Conservation (phyloP, 2,329 filamentous ascomycete species). For the Pseudogymnoascus sp. region DNA sequence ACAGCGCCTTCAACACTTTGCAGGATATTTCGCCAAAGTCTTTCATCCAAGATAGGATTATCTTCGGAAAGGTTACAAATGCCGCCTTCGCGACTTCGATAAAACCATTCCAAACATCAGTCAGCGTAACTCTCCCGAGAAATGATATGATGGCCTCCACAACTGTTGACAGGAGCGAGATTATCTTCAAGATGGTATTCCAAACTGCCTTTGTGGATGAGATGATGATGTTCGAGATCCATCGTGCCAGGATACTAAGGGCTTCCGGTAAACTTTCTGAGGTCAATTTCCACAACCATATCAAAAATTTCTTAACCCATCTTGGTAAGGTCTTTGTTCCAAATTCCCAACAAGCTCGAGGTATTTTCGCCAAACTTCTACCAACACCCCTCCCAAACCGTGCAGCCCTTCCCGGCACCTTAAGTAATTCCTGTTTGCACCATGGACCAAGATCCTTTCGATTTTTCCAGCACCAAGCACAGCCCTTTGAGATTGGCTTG, state of each 20-base stretch:
- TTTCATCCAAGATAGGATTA: slow-evolving; percentile 23
- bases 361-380: slow-evolving; percentile 19
- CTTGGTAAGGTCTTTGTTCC: slow-evolving; percentile 18
- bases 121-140: slow-evolving; percentile 31
- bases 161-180: slow-evolving; percentile 33
- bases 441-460: slow-evolving; percentile 26
- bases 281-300: slow-evolving; percentile 15
- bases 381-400: slow-evolving; percentile 17
- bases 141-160: slow-evolving; percentile 29
- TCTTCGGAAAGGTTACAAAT: slow-evolving; percentile 28
- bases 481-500: slow-evolving; percentile 22
- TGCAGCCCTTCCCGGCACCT: slow-evolving; percentile 26
- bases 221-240: slow-evolving; percentile 28
- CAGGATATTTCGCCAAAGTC: slow-evolving; percentile 22
- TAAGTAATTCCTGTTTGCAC: slow-evolving; percentile 25
- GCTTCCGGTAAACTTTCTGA: slow-evolving; percentile 23
- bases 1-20: slow-evolving; percentile 26
- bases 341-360: background rate
- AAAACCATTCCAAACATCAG: slow-evolving; percentile 34
- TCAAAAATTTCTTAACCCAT: slow-evolving; percentile 16
- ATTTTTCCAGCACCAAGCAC: slow-evolving; percentile 22
- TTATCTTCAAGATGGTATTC: slow-evolving; percentile 22
- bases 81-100: slow-evolving; percentile 25
- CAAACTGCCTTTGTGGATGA: slow-evolving; percentile 23
- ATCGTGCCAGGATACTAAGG: slow-evolving; percentile 23